Percentiles rank a stretch among this genome's conserved stretches.
These are phyloP conservation scores for Austropuccinia psidii DNA, from an alignment of 1,284 basidiomycete species.

Conservation along the genomic window DNA sequence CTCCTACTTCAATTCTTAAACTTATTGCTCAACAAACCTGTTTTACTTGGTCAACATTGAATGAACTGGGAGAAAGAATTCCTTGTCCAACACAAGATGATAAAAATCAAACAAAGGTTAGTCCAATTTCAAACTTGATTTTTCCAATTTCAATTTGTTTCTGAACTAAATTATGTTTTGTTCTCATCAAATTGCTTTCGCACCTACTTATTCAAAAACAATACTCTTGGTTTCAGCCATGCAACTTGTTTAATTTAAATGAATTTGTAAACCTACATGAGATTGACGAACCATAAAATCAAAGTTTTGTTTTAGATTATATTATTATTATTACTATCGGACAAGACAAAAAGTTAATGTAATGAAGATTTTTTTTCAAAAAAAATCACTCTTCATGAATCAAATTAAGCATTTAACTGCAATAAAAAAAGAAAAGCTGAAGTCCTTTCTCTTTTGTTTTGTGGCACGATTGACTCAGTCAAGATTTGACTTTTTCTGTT, in stretches of 20 bases:
- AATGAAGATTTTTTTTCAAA: too few species aligned
- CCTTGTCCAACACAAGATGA: conserved; percentile 37
- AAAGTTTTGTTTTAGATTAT: too few species aligned
- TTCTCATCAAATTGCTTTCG: background rate
- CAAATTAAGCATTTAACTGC: too few species aligned
- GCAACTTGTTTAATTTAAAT: conserved; percentile 19
- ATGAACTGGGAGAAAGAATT: conserved; percentile 40
- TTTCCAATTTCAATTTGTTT: background rate
- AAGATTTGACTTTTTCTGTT: too few species aligned
- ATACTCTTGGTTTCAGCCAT: conserved; percentile 6
- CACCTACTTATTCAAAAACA: background rate
- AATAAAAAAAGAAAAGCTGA: too few species aligned
- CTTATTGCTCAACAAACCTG: conserved; percentile 40
- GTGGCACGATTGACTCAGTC: too few species aligned
- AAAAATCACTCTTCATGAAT: too few species aligned
- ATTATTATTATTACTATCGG: too few species aligned
- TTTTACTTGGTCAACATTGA: conserved; percentile 39
- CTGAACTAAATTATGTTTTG: background rate
- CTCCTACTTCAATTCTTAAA: conserved; percentile 39
- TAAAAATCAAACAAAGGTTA: conserved; percentile 26
- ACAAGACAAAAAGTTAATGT: too few species aligned
- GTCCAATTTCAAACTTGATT: background rate
- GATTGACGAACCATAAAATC: too few species aligned
- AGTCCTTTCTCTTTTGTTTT: too few species aligned
- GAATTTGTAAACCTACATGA: conserved; percentile 26